A percentile compares a stretch with the other conserved stretches of the same genome.
Conservation (phyloP, 2,329 filamentous ascomycete species). For the Verticillium klebahnii region DNA sequence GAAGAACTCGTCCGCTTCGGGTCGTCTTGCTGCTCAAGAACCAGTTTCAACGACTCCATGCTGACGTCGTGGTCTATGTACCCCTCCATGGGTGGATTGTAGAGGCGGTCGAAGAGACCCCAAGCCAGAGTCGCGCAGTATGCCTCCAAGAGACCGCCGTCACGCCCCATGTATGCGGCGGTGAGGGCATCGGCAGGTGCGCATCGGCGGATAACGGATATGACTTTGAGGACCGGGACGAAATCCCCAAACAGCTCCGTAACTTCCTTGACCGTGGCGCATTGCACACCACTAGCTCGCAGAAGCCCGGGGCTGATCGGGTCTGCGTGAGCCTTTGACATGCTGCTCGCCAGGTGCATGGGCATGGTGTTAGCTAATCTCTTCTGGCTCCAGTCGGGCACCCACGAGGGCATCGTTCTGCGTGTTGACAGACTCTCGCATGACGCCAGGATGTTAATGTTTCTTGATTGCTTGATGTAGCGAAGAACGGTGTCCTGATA, state of each 20-base stretch:
- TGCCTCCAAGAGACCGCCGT: not conserved
- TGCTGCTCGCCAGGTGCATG: slow-evolving; percentile 1
- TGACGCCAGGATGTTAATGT: slow-evolving; percentile 1
- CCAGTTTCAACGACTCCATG: not conserved
- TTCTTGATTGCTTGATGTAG: slow-evolving; percentile 1
- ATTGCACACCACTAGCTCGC: not conserved
- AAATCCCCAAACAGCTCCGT: slow-evolving; percentile 1
- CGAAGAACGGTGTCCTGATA: slow-evolving; percentile 4
- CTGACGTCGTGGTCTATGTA: not conserved
- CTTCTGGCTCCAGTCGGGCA: slow-evolving; percentile 14
- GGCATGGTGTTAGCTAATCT: slow-evolving; percentile 1
- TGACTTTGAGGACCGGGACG: not conserved
- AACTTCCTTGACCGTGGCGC: not conserved
- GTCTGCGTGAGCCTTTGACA: not conserved
- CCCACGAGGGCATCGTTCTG: slow-evolving; percentile 11
- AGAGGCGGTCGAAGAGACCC: not conserved
- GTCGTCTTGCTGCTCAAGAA: not conserved
- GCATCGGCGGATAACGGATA: not conserved
- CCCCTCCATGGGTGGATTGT: not conserved
- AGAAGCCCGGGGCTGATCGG: not conserved
- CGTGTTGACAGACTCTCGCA: not conserved
- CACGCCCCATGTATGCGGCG: not conserved
- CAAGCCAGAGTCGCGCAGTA: slow-evolving; percentile 4
- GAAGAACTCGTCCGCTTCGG: not conserved
- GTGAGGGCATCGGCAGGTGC: not conserved